Evolutionary conservation across 2,329 filamentous ascomycete species (phyloP).

Genomic region (Eutypa lata): DNA sequence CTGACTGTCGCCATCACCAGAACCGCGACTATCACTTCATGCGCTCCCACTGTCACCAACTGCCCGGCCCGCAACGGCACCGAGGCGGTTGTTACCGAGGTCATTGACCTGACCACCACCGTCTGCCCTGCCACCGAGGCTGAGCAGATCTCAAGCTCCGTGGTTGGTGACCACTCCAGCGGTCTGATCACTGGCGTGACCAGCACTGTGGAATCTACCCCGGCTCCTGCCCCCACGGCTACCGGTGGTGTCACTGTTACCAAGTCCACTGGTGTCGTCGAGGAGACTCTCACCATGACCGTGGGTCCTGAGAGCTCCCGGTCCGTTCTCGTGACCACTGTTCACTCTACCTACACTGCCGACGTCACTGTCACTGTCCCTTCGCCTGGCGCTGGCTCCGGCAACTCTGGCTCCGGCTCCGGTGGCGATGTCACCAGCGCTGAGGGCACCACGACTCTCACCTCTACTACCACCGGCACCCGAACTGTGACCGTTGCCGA

Average conservation of each 20-base stretch:
- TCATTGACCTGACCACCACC: constrained; percentile 33
- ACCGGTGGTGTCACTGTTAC: neutral
- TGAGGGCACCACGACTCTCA: constrained; percentile 7
- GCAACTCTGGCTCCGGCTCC: constrained; percentile 7
- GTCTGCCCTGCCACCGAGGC: constrained; percentile 34
- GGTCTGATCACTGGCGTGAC: constrained; percentile 28
- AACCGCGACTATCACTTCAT: constrained; percentile 30
- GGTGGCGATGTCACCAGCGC: constrained; percentile 5
- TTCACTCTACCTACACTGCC: constrained; percentile 27
- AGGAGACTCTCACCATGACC: constrained; percentile 23
- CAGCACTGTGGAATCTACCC: constrained; percentile 16
- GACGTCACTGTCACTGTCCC: constrained; percentile 23
- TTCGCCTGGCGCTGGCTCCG: too few species aligned
- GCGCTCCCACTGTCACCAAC: constrained; percentile 31
- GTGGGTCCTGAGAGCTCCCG: constrained; percentile 25
- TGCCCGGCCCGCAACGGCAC: constrained; percentile 28
- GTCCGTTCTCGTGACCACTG: constrained; percentile 24
- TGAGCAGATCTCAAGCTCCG: constrained; percentile 26
- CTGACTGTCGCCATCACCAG: constrained; percentile 28
- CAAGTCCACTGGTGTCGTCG: constrained; percentile 6
- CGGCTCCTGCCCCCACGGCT: constrained; percentile 2
- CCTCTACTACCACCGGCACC: constrained; percentile 8
- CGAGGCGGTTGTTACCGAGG: constrained; percentile 30
- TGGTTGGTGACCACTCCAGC: constrained; percentile 28
- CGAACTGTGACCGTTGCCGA: neutral